A percentile compares a stretch with the other conserved stretches of the same genome.
phyloP scores from a whole-genome alignment of 805 yeast genomes.

The Starmerella geochares region DNA sequence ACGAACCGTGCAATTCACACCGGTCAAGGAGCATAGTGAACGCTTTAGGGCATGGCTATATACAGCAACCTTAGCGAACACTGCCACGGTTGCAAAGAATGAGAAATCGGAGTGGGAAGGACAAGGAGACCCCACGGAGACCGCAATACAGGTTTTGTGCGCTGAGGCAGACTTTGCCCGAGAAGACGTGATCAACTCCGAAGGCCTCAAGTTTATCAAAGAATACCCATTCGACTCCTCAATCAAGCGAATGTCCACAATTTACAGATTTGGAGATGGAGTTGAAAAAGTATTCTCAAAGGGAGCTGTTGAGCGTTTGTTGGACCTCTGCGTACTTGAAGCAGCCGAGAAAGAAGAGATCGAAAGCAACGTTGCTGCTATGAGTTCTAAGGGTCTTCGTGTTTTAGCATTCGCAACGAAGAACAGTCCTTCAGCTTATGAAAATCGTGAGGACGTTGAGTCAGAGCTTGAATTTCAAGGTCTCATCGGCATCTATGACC shows the following conservation, averaged over 20 bases:
- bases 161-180: constrained; percentile 41
- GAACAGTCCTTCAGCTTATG: constrained; percentile 22
- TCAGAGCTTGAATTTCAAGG: constrained; percentile 49
- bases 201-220: constrained; percentile 35
- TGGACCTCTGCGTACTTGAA: constrained; percentile 43
- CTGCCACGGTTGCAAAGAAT: constrained; percentile 52
- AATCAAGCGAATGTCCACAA: constrained; percentile 60
- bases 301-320: constrained; percentile 68
- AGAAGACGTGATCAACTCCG: constrained; percentile 9
- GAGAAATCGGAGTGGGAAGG: constrained; percentile 54
- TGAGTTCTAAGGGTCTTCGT: constrained; percentile 58
- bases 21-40: constrained; percentile 6
- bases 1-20: neutral
- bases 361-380: constrained; percentile 46
- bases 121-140: constrained; percentile 83
- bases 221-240: constrained; percentile 72
- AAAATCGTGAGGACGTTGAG: constrained; percentile 41
- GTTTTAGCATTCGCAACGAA: constrained; percentile 60
- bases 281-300: constrained; percentile 42
- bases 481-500: constrained; percentile 68
- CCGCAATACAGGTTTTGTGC: constrained; percentile 72
- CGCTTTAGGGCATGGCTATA: constrained; percentile 40
- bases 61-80: constrained; percentile 68
- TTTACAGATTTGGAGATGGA: constrained; percentile 36
- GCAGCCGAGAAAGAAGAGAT: constrained; percentile 36